Conservation (phyloP, 768 basidiomycete genomes). For the Mycena filopes region DNA sequence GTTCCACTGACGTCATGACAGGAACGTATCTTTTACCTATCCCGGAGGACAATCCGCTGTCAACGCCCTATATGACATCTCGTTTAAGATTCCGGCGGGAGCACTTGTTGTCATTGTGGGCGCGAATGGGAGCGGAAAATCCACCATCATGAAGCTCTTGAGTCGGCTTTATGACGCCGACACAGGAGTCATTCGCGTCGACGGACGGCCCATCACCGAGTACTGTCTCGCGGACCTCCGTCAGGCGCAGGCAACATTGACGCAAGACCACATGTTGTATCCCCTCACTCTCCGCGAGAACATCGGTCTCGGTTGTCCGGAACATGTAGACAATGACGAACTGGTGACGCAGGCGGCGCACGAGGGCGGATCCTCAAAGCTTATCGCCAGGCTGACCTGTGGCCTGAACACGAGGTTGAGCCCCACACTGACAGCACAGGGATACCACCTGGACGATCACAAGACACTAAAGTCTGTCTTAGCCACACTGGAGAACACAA, state of each 20-base stretch:
- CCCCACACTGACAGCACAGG: too few relatives aligned
- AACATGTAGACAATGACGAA: not conserved
- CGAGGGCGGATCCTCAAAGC: slow-evolving; percentile 20
- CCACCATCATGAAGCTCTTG: slow-evolving; percentile 55
- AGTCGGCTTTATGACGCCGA: slow-evolving; percentile 44
- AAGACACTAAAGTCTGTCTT: too few relatives aligned
- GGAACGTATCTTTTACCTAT: slow-evolving; percentile 52
- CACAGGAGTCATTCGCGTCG: slow-evolving; percentile 50
- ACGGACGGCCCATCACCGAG: slow-evolving; percentile 45
- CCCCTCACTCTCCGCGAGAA: slow-evolving; percentile 52
- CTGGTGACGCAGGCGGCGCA: slow-evolving; percentile 15
- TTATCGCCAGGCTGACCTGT: slow-evolving; percentile 18
- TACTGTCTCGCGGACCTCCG: slow-evolving; percentile 47
- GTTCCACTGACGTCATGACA: too few relatives aligned
- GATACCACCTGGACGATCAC: too few relatives aligned
- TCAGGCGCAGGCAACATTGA: slow-evolving; percentile 50
- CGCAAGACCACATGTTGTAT: slow-evolving; percentile 50
- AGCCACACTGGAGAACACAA: slow-evolving; percentile 34
- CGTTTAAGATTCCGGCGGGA: slow-evolving; percentile 51
- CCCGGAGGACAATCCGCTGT: slow-evolving; percentile 31
- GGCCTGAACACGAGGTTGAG: slow-evolving; percentile 32
- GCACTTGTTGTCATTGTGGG: slow-evolving; percentile 60
- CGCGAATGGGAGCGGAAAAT: slow-evolving; percentile 56
- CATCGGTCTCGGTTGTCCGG: slow-evolving; percentile 33
- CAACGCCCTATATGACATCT: slow-evolving; percentile 43